phyloP scores from a whole-genome alignment of 2,329 filamentous ascomycete genomes.

The Aureobasidium sp. region DNA sequence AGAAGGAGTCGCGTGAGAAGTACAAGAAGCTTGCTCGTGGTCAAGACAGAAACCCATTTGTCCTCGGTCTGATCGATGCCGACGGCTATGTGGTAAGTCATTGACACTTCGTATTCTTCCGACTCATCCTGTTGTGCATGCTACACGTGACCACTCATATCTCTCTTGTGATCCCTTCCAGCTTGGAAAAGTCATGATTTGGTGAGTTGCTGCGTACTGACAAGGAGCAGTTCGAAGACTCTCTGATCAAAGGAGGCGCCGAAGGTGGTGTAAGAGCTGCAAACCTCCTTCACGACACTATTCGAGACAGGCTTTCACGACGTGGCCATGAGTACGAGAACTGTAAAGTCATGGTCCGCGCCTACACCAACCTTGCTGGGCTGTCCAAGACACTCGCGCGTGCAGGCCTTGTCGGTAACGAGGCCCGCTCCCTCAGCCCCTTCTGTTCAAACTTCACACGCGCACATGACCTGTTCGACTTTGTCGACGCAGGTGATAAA shows the following conservation, averaged over 20 bases:
- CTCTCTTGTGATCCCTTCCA: not conserved
- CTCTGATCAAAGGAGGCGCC: slow-evolving; percentile 23
- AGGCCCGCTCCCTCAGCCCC: slow-evolving; percentile 46
- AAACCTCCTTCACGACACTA: slow-evolving; percentile 44
- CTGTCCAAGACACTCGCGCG: slow-evolving; percentile 42
- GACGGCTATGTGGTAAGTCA: slow-evolving; percentile 44
- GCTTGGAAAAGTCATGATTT: not conserved
- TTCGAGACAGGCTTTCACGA: slow-evolving; percentile 44
- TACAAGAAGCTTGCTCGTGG: slow-evolving; percentile 47
- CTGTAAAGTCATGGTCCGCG: slow-evolving; percentile 44
- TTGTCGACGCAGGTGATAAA: slow-evolving; percentile 54
- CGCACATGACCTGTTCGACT: slow-evolving; percentile 53
- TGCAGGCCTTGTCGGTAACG: slow-evolving; percentile 44
- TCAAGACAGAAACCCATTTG: slow-evolving; percentile 50
- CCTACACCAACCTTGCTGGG: slow-evolving; percentile 42
- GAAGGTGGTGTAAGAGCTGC: slow-evolving; percentile 53
- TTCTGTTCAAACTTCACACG: slow-evolving; percentile 53
- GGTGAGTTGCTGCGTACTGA: not conserved
- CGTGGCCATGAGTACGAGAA: slow-evolving; percentile 40
- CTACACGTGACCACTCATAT: slow-evolving; percentile 19
- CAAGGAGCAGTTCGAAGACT: slow-evolving; percentile 24
- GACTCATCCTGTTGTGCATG: not conserved
- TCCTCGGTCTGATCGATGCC: slow-evolving; percentile 55
- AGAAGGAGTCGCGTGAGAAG: slow-evolving; percentile 46
- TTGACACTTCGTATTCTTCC: not conserved